These are phyloP conservation scores for Breviolum minutum DNA, from an alignment of 73 alveolate species.

Conservation along the genomic window DNA sequence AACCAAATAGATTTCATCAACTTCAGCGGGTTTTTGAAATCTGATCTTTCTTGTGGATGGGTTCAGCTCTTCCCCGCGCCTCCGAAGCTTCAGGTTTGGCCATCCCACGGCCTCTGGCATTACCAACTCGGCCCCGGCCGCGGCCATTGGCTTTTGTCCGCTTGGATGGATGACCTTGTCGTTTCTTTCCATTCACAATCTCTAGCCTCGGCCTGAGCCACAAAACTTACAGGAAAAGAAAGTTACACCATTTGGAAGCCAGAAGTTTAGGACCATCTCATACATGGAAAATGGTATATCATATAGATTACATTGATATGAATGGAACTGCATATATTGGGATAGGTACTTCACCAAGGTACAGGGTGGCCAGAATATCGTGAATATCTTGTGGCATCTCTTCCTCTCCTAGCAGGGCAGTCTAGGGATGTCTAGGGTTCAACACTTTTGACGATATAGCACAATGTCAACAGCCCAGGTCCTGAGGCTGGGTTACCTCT, in stretches of 20 bases:
- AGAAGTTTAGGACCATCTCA: too few species aligned
- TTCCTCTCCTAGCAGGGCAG: slow-evolving; percentile 16
- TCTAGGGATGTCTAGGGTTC: too few species aligned
- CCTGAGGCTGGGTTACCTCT: slow-evolving; percentile 61
- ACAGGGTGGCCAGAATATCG: slow-evolving; percentile 44
- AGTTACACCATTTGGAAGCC: background rate
- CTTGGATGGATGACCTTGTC: background rate
- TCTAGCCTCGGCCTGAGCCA: slow-evolving; percentile 37
- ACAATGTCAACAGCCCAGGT: background rate
- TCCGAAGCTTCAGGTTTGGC: background rate
- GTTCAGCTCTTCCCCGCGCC: background rate
- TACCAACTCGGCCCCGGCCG: background rate
- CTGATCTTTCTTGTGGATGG: background rate
- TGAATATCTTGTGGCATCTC: slow-evolving; percentile 45
- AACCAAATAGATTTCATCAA: background rate
- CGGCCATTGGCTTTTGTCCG: background rate
- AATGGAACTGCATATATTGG: too few species aligned
- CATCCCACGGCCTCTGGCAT: slow-evolving; percentile 23
- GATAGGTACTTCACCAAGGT: background rate
- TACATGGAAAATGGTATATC: background rate
- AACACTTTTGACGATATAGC: too few species aligned
- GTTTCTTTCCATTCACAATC: slow-evolving; percentile 64
- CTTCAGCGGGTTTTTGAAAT: background rate
- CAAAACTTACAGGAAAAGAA: background rate
- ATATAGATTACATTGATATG: too few species aligned